phyloP scores from a whole-genome alignment of 2,329 filamentous ascomycete species.

The Talaromyces sp. region DNA sequence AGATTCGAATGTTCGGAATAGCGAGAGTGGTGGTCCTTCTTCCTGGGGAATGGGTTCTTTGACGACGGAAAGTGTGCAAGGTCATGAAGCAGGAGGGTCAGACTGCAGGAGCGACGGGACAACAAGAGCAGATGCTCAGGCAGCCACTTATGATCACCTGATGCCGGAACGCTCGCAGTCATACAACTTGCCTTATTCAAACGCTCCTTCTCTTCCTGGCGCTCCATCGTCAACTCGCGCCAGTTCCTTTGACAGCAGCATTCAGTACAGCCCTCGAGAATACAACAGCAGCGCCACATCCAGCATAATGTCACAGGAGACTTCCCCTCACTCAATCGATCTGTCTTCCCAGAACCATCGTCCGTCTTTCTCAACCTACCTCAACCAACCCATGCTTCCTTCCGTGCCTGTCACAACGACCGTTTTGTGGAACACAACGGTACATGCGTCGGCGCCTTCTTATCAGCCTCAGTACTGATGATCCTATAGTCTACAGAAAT shows the following conservation, averaged over 20 bases:
- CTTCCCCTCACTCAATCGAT: constrained; percentile 7
- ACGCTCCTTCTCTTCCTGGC: background rate
- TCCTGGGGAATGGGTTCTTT: constrained; percentile 12
- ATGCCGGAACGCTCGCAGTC: constrained; percentile 3
- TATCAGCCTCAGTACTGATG: constrained; percentile 19
- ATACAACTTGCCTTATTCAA: background rate
- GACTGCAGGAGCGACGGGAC: constrained; percentile 11
- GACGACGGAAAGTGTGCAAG: background rate
- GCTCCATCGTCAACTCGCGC: constrained; percentile 10
- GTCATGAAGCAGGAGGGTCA: background rate
- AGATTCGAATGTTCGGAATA: background rate
- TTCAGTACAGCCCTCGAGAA: constrained; percentile 14
- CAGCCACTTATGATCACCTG: constrained; percentile 13
- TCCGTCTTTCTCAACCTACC: constrained; percentile 8
- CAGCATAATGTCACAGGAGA: constrained; percentile 18
- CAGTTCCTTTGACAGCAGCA: constrained; percentile 18
- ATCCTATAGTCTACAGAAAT: background rate
- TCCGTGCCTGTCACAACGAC: constrained; percentile 6
- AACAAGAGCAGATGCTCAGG: constrained; percentile 2
- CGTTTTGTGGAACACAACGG: constrained; percentile 12
- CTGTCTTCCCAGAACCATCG: constrained; percentile 4
- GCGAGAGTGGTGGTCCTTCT: background rate
- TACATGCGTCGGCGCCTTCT: constrained; percentile 11
- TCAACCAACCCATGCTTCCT: constrained; percentile 13
- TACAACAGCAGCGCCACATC: constrained; percentile 16